phyloP scores from a whole-genome alignment of 1,284 basidiomycete genomes.

The Papiliotrema flavescens region DNA sequence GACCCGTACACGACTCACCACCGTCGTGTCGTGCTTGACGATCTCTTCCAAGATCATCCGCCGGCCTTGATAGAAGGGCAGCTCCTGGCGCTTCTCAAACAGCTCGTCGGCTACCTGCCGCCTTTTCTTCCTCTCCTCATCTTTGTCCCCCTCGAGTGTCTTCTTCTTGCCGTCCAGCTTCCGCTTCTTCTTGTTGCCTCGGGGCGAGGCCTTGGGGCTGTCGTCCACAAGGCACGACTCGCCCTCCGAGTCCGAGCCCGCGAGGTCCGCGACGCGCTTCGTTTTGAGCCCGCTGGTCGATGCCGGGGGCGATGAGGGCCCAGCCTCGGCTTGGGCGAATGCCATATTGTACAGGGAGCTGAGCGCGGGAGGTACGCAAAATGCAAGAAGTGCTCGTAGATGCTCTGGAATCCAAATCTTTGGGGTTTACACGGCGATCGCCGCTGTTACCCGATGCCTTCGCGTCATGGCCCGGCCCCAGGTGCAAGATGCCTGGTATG shows the following conservation, averaged over 20 bases:
- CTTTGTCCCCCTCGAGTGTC: not conserved
- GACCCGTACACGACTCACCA: slow-evolving; percentile 46
- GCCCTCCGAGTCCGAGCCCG: not conserved
- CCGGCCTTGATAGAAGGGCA: slow-evolving; percentile 77
- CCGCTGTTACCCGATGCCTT: no score
- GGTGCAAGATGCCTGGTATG: no score
- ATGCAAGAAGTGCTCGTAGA: no score
- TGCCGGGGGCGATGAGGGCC: slow-evolving; percentile 1
- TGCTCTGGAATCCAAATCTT: no score
- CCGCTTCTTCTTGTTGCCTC: slow-evolving; percentile 2
- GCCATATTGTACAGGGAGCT: not conserved
- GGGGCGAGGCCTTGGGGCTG: not conserved
- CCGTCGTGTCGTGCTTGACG: slow-evolving; percentile 74
- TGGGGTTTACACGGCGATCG: no score
- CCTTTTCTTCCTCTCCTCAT: not conserved
- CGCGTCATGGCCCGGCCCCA: no score
- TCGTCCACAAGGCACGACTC: not conserved
- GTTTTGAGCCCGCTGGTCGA: not conserved
- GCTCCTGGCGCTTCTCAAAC: slow-evolving; percentile 61
- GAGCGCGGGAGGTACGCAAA: no score
- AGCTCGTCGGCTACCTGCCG: slow-evolving; percentile 43
- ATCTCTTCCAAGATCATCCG: slow-evolving; percentile 72
- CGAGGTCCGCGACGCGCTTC: not conserved
- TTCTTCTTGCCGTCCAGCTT: not conserved
- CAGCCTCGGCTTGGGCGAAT: not conserved